Percentiles rank a stretch among this genome's conserved stretches.
These are phyloP conservation scores for Colletotrichum chlorophyti DNA, from an alignment of 2,329 filamentous ascomycete species.

Conservation along the genomic window DNA sequence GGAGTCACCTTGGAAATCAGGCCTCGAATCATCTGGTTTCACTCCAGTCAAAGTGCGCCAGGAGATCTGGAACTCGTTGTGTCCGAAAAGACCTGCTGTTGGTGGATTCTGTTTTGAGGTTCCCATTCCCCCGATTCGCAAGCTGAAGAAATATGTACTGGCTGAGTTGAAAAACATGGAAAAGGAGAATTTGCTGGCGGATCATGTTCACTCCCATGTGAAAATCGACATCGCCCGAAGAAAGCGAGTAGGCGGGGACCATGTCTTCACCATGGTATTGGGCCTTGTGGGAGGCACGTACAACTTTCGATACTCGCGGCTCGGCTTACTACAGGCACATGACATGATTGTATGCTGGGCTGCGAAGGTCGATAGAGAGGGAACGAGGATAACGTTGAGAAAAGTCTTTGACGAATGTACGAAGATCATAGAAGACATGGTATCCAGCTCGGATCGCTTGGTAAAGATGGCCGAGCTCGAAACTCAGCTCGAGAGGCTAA, in stretches of 20 bases:
- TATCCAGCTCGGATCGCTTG: neutral
- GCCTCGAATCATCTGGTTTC: neutral
- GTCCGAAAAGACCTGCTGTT: neutral
- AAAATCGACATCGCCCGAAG: neutral
- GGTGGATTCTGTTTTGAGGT: neutral
- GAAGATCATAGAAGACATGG: neutral
- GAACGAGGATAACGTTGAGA: neutral
- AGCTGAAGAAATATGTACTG: neutral
- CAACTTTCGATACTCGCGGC: neutral
- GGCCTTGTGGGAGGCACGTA: neutral
- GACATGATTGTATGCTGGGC: constrained; percentile 6
- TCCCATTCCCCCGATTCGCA: neutral
- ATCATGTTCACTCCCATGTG: constrained; percentile 1
- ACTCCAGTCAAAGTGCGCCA: neutral
- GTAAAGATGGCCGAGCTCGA: neutral
- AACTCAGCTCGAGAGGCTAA: neutral
- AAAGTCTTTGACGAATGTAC: neutral
- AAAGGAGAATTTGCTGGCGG: neutral
- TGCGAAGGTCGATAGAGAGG: neutral
- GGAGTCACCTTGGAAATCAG: neutral
- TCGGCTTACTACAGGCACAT: neutral
- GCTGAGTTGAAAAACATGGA: neutral
- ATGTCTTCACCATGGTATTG: neutral
- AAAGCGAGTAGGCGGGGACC: neutral
- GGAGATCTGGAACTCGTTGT: neutral